Conservation (phyloP, 441 rosid species). For the Corymbia calophylla region DNA sequence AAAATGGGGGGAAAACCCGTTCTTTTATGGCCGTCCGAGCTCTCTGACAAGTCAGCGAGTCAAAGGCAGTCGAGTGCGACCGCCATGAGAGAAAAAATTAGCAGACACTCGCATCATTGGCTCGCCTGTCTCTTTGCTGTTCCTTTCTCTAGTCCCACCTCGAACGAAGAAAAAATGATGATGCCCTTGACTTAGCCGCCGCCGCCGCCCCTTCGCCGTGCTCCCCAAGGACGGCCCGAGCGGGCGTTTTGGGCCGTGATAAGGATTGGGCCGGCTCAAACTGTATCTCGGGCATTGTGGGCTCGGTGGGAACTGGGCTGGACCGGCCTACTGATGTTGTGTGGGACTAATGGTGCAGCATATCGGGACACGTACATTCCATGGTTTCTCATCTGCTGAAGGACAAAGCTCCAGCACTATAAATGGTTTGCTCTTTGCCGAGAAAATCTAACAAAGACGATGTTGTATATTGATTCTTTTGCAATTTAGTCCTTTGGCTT, state of each 20-base stretch:
- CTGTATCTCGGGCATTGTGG: not conserved
- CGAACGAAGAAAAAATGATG: not conserved
- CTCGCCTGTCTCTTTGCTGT: not conserved
- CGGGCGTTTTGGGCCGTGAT: not conserved
- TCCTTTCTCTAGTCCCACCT: not conserved
- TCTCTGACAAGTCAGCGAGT: not conserved
- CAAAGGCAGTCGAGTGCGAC: not conserved
- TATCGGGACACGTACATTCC: not conserved
- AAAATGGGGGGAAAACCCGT: not conserved
- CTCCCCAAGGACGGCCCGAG: not conserved
- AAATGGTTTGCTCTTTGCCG: not conserved
- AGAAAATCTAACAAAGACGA: not conserved
- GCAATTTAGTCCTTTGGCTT: rapidly evolving
- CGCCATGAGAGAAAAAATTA: too few species aligned
- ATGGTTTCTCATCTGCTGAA: not conserved
- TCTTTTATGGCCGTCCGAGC: not conserved
- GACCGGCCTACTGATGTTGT: not conserved
- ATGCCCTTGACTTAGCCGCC: not conserved
- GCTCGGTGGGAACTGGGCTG: not conserved
- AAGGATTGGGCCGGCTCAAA: not conserved
- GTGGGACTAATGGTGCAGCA: not conserved
- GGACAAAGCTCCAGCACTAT: not conserved
- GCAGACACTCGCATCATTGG: not conserved
- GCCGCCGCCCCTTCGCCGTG: not conserved
- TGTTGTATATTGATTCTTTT: not conserved